Base-by-base conservation (phyloP, 2,329 filamentous ascomycete species). In the Rosellinia necatrix region DNA sequence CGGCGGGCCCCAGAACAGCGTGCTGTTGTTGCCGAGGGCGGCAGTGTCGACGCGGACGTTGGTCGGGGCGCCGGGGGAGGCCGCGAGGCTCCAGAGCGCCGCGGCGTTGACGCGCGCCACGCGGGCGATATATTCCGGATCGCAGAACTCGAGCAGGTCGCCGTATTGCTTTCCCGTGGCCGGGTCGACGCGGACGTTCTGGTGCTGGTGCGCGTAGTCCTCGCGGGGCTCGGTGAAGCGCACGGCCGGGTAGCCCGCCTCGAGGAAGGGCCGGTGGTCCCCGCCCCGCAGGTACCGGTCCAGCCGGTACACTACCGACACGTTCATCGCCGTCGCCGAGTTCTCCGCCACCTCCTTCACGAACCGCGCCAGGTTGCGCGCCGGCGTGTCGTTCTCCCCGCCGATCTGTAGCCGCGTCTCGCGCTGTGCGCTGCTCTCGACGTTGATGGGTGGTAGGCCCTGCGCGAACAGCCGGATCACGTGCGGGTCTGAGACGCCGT, bases 211-310 rank as follows among this genome's bases (percentile, higher is more conserved):
- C 3, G 69, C 72, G 65, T 78, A 85, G 64, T 84, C 73, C 70
- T 85, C 82, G 50, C 79, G 75, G 0, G 82, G 80, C 70, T 85
- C 82, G 0, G 81, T 84, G 73, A 82, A 84, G 2, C 82, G 75
- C 12, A 79, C 75, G 0, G 79, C 80, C 3, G 81, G 72, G 62
- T 80, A 85, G 3, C 82, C 82, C n/a, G 76, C 75, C 38, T 77
- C 70, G 10, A 85, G 76, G 66, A 85, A 85, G 0, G 79, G 74
- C 4, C 74, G 70, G 66, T 85, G 82, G 67, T 85, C 82, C 25
- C 82, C 82, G 32, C 82, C 80, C 3, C 82, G 74, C 4, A 83
- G 72, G 68, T 79, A 85, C 9, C 82, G 75, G 59, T 85, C 82
- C 0, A 80, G 72, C 2, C 81, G 76, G 67, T 84, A 84, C 40